These are phyloP conservation scores for Podospora conica DNA, from an alignment of 495 filamentous ascomycete genomes.

Conservation along the genomic window DNA sequence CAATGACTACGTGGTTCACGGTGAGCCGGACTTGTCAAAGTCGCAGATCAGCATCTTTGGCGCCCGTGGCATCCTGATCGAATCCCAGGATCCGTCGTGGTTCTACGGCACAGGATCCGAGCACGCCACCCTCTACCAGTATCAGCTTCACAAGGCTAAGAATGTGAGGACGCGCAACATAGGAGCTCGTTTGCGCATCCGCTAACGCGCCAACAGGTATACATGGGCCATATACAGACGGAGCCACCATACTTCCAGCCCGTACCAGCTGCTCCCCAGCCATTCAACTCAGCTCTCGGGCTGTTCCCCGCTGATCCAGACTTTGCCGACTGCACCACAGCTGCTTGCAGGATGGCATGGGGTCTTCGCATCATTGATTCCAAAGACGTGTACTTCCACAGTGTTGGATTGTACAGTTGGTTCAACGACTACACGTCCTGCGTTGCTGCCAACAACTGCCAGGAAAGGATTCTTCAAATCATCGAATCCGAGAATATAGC, in stretches of 20 bases:
- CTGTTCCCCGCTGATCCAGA: slow-evolving; percentile 8
- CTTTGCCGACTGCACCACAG: not conserved
- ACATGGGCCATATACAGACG: slow-evolving; percentile 73
- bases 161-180: slow-evolving; percentile 49
- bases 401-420: slow-evolving; percentile 55
- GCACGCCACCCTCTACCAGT: slow-evolving; percentile 76
- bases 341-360: slow-evolving; percentile 28
- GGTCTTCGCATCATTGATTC: slow-evolving; percentile 48
- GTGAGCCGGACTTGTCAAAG: not conserved
- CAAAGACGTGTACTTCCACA: slow-evolving; percentile 41
- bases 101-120: slow-evolving; percentile 37
- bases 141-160: slow-evolving; percentile 64
- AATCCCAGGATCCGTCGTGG: slow-evolving; percentile 48
- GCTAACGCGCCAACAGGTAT: not conserved
- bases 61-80: slow-evolving; percentile 71
- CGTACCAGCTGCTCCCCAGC: slow-evolving; percentile 58
- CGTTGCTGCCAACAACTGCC: slow-evolving; percentile 32
- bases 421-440: slow-evolving; percentile 50
- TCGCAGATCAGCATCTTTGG: slow-evolving; percentile 82
- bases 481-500: slow-evolving; percentile 18
- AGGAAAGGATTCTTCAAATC: slow-evolving; percentile 26
- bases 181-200: not conserved
- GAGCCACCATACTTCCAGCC: slow-evolving; percentile 85
- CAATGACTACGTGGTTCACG: slow-evolving; percentile 44
- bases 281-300: not conserved